Conservation (phyloP, 495 filamentous ascomycete species). For the Podospora sp. region DNA sequence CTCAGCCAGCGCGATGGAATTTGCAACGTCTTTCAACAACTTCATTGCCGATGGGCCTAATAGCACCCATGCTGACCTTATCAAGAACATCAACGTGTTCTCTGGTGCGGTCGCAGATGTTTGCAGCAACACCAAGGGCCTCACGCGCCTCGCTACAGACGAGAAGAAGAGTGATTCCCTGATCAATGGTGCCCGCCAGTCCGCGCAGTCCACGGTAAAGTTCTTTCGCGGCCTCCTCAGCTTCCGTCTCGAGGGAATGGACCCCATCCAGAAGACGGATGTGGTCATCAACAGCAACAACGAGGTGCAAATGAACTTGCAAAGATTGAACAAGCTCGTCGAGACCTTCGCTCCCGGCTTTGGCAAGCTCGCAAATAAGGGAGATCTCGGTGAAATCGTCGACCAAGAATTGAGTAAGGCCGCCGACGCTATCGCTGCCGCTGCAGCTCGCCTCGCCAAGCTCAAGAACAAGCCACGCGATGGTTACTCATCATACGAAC, state of each 20-base stretch:
- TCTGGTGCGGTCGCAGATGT: slow-evolving; percentile 90
- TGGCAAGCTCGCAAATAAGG: slow-evolving; percentile 74
- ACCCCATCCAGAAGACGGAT: slow-evolving; percentile 85
- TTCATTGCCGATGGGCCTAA: slow-evolving; percentile 97
- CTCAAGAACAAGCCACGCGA: slow-evolving; percentile 92
- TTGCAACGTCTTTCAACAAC: slow-evolving; percentile 96
- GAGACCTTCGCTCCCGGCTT: slow-evolving; percentile 87
- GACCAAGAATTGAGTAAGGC: slow-evolving; percentile 90
- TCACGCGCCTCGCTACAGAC: slow-evolving; percentile 90
- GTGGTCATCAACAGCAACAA: slow-evolving; percentile 96
- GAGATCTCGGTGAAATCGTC: slow-evolving; percentile 91
- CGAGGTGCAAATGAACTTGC: slow-evolving; percentile 88
- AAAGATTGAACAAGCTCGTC: slow-evolving; percentile 86
- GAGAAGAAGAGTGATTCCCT: slow-evolving; percentile 90
- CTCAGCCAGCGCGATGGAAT: slow-evolving; percentile 90
- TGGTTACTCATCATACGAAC: slow-evolving; percentile 93
- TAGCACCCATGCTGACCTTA: slow-evolving; percentile 86
- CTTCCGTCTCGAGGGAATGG: slow-evolving; percentile 87
- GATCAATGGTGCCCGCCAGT: slow-evolving; percentile 76
- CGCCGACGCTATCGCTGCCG: slow-evolving; percentile 93
- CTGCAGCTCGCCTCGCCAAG: slow-evolving; percentile 82
- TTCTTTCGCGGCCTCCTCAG: slow-evolving; percentile 96
- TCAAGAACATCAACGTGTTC: slow-evolving; percentile 89
- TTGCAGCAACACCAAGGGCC: slow-evolving; percentile 91
- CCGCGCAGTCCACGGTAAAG: slow-evolving; percentile 84